Evolutionary conservation across 2,329 filamentous ascomycete genomes (phyloP), one percentile per base, ranked within the genome.

Genomic region (Aspergillus persii): DNA sequence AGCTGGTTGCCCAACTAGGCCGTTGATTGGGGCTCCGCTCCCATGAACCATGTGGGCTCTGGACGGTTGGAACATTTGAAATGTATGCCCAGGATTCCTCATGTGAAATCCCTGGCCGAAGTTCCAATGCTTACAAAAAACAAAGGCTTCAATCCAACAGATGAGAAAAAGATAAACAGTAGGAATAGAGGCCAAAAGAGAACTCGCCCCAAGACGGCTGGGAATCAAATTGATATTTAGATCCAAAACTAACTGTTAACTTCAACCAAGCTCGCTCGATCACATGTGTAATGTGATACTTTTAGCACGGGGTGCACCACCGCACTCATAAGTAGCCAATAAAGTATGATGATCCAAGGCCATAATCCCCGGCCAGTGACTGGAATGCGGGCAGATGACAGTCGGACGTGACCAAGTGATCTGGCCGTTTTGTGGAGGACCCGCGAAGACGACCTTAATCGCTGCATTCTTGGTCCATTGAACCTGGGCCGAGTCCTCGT

Each of bases 1-100:
- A 89, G 68, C 88, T 92, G 67, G 84, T 89, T 59, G 79, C 77
- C 36, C 36, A 41, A 41, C 36, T n/a, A 41, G 36, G 36, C 36
- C 36, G 62, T 49, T 49, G 52, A 44, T 54, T 39, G 41, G n/a
- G 30, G 27, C 12, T 41, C 12, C 7, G 12, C 36, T 36, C 15
- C 33, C 33, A 36, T 12, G 33, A 23, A 23, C 18, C 18, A 23
- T 23, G 18, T 23, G 18, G 18, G 18, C 30, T 31, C 30, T 31
- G 30, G 30, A 31, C 18, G 18, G 18, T 23, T 23, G 18, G 18
- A 23, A 23, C 18, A 1, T 23, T 23, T 23, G 18, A 23, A 23
- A 23, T 23, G 18, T 23, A 23, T 23, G 18, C 18, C 18, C 18
- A 23, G 18, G 18, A 23, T 1, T 23, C 18, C 18, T 23, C 18